phyloP scores from a whole-genome alignment of 208 protist genomes.

The Trypanosoma lewisi region DNA sequence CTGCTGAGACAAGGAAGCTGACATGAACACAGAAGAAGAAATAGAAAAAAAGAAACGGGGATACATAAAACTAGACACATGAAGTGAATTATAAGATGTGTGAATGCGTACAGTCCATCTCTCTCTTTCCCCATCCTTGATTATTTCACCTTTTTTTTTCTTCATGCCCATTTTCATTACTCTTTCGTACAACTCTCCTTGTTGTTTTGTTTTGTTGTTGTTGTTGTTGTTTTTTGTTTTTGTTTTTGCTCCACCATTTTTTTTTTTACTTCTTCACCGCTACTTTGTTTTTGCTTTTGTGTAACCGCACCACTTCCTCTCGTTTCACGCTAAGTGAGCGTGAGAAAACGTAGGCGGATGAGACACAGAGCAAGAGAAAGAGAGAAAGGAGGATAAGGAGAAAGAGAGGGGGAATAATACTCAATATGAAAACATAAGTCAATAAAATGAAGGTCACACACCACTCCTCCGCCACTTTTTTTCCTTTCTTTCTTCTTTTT shows the following conservation, averaged over 20 bases:
- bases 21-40: background rate
- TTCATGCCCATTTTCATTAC: background rate
- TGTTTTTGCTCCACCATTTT: constrained; percentile 2
- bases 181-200: background rate
- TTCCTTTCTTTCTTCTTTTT: constrained; percentile 12
- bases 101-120: background rate
- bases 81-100: background rate
- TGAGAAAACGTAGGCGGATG: too few species aligned
- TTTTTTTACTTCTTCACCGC: background rate
- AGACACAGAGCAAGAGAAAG: too few species aligned
- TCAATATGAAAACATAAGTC: too few species aligned
- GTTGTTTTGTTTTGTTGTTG: background rate
- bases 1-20: too few species aligned
- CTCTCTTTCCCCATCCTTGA: background rate
- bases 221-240: constrained; percentile 1
- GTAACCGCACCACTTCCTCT: too few species aligned
- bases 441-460: too few species aligned
- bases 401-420: background rate
- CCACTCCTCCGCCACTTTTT: too few species aligned
- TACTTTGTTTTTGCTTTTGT: constrained; percentile 8
- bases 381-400: too few species aligned
- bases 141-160: constrained; percentile 5
- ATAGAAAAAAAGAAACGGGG: background rate
- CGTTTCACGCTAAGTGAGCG: too few species aligned
- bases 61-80: background rate